Evolutionary conservation across 2,329 filamentous ascomycete species (phyloP).

Genomic region (Dendryphion nanum): DNA sequence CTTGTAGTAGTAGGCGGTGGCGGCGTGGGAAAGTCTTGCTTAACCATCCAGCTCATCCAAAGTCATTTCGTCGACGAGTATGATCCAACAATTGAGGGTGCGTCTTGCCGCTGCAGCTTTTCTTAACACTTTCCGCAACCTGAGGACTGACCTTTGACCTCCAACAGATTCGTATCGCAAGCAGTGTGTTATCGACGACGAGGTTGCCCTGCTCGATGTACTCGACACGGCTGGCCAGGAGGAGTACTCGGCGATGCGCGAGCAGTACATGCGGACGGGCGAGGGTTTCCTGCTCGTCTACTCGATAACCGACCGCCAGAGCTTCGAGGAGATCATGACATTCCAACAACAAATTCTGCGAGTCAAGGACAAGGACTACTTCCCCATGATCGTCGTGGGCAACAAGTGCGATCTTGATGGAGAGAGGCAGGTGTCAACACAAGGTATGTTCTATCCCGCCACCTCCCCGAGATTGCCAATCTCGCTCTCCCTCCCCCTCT

Average conservation of each 20-base stretch:
- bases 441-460: constrained; percentile 63
- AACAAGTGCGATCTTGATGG: constrained; percentile 99
- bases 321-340: constrained; percentile 96
- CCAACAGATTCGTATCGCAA: constrained; percentile 99
- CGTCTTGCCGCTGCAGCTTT: too few relatives aligned
- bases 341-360: constrained; percentile 98
- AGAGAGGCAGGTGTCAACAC: constrained; percentile 86
- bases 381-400: constrained; percentile 97
- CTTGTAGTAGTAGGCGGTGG: constrained; percentile 92
- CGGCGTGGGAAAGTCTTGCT: constrained; percentile 97
- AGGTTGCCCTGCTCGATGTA: constrained; percentile 95
- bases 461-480: neutral
- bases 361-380: constrained; percentile 99
- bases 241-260: constrained; percentile 98
- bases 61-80: constrained; percentile 99
- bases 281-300: constrained; percentile 98
- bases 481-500: too few relatives aligned
- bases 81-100: constrained; percentile 98
- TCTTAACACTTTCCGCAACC: neutral
- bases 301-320: constrained; percentile 95
- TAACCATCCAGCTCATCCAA: constrained; percentile 81
- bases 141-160: neutral
- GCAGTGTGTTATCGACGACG: constrained; percentile 98
- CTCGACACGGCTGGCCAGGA: constrained; percentile 98
- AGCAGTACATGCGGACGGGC: constrained; percentile 99